Percentiles rank a stretch among this genome's conserved stretches.
These are phyloP conservation scores for Kodamaea jinghongensis DNA, from an alignment of 805 yeast species.

Conservation along the genomic window DNA sequence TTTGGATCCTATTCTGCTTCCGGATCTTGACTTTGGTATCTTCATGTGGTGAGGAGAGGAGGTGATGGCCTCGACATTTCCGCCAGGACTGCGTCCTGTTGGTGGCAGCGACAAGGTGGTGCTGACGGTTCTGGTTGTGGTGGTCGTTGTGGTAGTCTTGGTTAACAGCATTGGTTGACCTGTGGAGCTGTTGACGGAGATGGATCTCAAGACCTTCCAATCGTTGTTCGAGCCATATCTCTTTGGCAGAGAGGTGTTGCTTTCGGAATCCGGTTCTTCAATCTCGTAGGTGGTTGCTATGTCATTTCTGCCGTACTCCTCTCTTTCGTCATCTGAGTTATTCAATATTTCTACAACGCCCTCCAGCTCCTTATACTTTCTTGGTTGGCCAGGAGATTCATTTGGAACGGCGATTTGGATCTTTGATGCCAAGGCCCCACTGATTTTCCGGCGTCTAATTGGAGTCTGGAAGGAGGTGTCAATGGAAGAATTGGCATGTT, in stretches of 20 bases:
- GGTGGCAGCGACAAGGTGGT: constrained; percentile 36
- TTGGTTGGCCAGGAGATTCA: constrained; percentile 96
- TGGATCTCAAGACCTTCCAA: constrained; percentile 42
- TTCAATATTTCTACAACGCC: constrained; percentile 39
- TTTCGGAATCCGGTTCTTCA: constrained; percentile 15
- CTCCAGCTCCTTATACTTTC: constrained; percentile 51
- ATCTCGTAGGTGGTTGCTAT: constrained; percentile 7
- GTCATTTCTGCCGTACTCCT: constrained; percentile 8
- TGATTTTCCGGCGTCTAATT: constrained; percentile 60
- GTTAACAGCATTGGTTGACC: constrained; percentile 37
- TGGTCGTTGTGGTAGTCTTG: constrained; percentile 46
- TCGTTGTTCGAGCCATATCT: constrained; percentile 23
- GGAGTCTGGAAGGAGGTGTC: constrained; percentile 68
- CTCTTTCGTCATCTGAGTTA: constrained; percentile 45
- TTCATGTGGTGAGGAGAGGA: constrained; percentile 14
- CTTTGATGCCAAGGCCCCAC: constrained; percentile 67
- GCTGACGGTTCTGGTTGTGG: constrained; percentile 47
- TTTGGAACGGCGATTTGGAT: constrained; percentile 79
- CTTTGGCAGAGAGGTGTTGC: constrained; percentile 20
- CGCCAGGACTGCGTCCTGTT: constrained; percentile 7
- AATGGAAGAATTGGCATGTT: constrained; percentile 28
- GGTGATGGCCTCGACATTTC: neutral
- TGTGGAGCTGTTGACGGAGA: constrained; percentile 28
- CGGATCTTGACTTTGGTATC: constrained; percentile 25
- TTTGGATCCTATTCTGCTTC: constrained; percentile 19